phyloP scores from a whole-genome alignment of 371 early-diverging fungal genomes.

The Actinomucor elegans region DNA sequence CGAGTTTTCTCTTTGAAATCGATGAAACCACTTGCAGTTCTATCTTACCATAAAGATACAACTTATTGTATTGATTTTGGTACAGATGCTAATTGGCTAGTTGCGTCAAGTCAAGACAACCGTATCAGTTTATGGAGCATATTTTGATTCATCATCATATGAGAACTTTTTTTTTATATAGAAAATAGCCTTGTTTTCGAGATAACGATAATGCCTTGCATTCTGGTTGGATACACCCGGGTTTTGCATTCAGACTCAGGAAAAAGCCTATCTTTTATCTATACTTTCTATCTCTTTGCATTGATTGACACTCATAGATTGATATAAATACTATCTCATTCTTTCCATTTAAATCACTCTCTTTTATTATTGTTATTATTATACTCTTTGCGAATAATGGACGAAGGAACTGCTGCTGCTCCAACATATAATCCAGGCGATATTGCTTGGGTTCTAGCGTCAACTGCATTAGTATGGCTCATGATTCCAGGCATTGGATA shows the following conservation, averaged over 20 bases:
- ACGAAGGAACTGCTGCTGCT: constrained; percentile 6
- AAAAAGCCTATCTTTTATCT: constrained; percentile 1
- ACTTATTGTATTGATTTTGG: constrained; percentile 41
- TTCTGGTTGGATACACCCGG: not conserved
- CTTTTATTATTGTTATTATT: not conserved
- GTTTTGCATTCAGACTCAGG: not conserved
- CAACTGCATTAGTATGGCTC: constrained; percentile 79
- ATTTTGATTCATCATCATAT: constrained; percentile 29
- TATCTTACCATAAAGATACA: constrained; percentile 49
- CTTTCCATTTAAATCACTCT: constrained; percentile 5
- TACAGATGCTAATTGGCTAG: constrained; percentile 30
- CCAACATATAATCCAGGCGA: constrained; percentile 58
- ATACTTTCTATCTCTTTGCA: not conserved
- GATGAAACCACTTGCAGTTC: constrained; percentile 48
- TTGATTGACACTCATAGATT: too few relatives aligned
- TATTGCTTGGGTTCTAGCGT: constrained; percentile 67
- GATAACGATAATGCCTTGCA: not conserved
- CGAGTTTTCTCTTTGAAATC: constrained; percentile 49
- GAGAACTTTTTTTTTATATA: not conserved
- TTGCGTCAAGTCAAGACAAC: constrained; percentile 42
- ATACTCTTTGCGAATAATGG: not conserved
- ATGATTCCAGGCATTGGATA: constrained; percentile 89
- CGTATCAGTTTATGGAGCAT: constrained; percentile 55
- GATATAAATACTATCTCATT: not conserved
- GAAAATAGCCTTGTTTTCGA: not conserved